Conservation (phyloP, 2,329 filamentous ascomycete genomes). For the Fusarium udum region DNA sequence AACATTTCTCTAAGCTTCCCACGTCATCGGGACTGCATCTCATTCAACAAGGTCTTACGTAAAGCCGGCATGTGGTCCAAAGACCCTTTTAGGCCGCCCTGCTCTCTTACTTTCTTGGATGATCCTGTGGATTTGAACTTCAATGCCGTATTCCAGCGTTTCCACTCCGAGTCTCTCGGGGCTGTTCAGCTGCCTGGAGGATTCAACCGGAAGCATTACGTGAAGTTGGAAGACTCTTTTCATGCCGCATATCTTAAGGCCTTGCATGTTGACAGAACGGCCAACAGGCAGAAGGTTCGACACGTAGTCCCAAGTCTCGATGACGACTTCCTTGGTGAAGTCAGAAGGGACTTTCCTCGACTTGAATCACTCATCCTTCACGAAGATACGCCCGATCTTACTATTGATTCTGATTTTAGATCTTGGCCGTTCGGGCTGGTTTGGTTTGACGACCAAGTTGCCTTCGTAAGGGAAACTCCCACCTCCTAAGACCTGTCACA, state of each 20-base stretch:
- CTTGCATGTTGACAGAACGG: neutral
- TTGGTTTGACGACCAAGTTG: neutral
- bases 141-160: neutral
- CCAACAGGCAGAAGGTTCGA: fast-evolving
- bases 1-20: neutral
- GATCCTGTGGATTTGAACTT: neutral
- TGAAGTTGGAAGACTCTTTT: neutral
- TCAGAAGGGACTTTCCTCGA: neutral
- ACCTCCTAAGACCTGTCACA: fast-evolving
- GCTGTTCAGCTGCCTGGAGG: neutral
- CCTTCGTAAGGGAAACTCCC: neutral
- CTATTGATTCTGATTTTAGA: neutral
- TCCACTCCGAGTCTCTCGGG: fast-evolving
- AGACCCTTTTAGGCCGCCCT: too few relatives aligned
- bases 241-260: neutral
- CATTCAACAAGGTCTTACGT: neutral
- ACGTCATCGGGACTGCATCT: neutral
- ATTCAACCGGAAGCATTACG: neutral
- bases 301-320: neutral
- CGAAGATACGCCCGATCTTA: neutral
- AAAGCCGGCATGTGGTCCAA: fast-evolving
- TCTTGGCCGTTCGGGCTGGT: neutral
- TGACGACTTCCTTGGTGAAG: neutral
- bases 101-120: neutral
- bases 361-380: neutral